Percentiles rank a stretch among this genome's conserved stretches.
phyloP scores from a whole-genome alignment of 306 rosid genomes.

The Cyamopsis tetragonoloba region DNA sequence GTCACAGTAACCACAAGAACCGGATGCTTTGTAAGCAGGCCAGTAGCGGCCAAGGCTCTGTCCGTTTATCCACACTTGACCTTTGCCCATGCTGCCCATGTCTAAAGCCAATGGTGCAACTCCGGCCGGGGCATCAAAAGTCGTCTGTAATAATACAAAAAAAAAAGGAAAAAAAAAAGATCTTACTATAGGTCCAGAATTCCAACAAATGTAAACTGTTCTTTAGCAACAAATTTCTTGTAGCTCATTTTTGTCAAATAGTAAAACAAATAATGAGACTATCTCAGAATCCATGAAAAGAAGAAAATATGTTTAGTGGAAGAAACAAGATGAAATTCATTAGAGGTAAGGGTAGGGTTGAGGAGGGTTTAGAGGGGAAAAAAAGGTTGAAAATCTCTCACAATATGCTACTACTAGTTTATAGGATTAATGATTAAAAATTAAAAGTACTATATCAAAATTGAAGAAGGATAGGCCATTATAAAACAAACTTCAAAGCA shows the following conservation, averaged over 20 bases:
- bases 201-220: not conserved
- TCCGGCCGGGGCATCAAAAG: constrained; percentile 83
- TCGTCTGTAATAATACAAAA: constrained; percentile 53
- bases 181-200: not conserved
- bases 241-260: not conserved
- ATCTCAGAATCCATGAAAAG: not conserved
- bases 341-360: not conserved
- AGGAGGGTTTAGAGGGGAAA: not conserved
- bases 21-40: constrained; percentile 95
- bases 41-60: constrained; percentile 82
- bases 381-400: not conserved
- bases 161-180: too few relatives aligned
- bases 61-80: constrained; percentile 92
- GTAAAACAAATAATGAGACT: not conserved
- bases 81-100: constrained; percentile 94
- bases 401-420: not conserved
- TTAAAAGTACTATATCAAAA: not conserved
- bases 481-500: not conserved
- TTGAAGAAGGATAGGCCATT: not conserved
- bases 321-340: not conserved
- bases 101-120: constrained; percentile 84
- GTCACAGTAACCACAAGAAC: constrained; percentile 65
- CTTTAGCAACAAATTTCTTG: too few relatives aligned
- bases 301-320: not conserved
- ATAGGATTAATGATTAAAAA: not conserved